Evolutionary conservation across 129 eudicot species (phyloP).

Genomic region (Kitagawia praeruptora): DNA sequence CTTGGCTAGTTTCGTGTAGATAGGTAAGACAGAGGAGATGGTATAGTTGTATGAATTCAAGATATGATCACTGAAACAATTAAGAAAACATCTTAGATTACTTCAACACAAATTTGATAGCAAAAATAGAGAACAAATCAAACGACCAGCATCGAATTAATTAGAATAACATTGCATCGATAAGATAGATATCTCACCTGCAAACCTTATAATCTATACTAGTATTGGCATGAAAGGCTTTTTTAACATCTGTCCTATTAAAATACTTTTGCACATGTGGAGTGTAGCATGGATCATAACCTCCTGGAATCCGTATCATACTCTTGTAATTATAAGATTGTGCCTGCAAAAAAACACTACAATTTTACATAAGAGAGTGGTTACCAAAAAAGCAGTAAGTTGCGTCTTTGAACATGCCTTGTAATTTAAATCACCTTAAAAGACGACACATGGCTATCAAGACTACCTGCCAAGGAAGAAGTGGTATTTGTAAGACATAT

Average conservation of each 20-base stretch:
- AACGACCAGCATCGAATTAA: neutral
- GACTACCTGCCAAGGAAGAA: constrained; percentile 7
- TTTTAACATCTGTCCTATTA: constrained; percentile 43
- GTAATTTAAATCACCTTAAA: constrained; percentile 12
- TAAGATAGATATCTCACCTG: constrained; percentile 27
- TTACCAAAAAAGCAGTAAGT: neutral
- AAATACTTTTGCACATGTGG: constrained; percentile 29
- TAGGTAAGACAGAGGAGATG: constrained; percentile 33
- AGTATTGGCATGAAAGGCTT: constrained; percentile 37
- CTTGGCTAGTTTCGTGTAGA: constrained; percentile 41
- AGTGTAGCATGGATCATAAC: constrained; percentile 56
- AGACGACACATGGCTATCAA: neutral
- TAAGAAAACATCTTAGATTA: neutral
- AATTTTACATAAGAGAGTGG: neutral
- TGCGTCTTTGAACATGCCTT: neutral
- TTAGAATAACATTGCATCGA: neutral
- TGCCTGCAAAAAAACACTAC: constrained; percentile 16
- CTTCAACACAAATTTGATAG: neutral
- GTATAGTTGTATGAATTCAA: constrained; percentile 18
- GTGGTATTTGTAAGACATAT: constrained; percentile 33
- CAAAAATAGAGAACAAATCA: neutral
- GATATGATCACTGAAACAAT: constrained; percentile 25
- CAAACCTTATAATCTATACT: constrained; percentile 30
- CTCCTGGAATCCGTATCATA: constrained; percentile 29
- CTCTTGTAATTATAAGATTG: constrained; percentile 14